Percentiles rank a stretch among this genome's conserved stretches.
phyloP scores from a whole-genome alignment of 176 grass and related monocot genomes.

The Bromus sterilis region DNA sequence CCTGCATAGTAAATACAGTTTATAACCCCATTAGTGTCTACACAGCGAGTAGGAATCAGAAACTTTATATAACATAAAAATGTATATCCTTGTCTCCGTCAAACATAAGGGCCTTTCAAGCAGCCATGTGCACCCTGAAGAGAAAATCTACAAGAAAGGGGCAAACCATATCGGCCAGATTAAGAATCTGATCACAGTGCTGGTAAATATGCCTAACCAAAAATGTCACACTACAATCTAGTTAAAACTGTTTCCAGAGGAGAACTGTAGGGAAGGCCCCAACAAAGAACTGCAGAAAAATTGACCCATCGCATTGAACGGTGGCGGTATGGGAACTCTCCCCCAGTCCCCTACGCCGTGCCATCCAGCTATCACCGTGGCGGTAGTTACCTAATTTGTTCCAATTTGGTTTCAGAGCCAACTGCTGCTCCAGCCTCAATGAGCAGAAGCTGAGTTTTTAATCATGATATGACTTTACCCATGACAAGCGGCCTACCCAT shows the following conservation, averaged over 20 bases:
- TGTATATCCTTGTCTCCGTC: not conserved
- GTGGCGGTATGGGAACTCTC: not conserved
- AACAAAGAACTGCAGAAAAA: not conserved
- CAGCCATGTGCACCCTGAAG: not conserved
- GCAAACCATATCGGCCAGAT: not conserved
- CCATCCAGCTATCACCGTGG: not conserved
- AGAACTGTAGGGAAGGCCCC: not conserved
- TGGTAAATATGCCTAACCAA: not conserved
- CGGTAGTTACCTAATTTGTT: not conserved
- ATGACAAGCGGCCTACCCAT: not conserved
- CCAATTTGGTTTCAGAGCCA: not conserved
- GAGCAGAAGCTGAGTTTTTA: not conserved
- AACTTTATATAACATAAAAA: not conserved
- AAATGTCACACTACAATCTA: not conserved
- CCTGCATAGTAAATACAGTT: slow-evolving; percentile 20
- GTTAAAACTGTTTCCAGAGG: not conserved
- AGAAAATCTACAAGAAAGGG: not conserved
- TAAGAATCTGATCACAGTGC: not conserved
- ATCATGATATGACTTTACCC: not conserved
- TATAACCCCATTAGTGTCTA: not conserved
- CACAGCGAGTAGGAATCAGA: not conserved
- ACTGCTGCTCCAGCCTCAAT: not conserved
- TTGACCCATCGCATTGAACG: not conserved
- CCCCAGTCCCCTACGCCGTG: not conserved
- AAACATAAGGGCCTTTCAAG: not conserved